Evolutionary conservation across 768 basidiomycete species (phyloP), one percentile per base, ranked within the genome.

Genomic region (Leccinum aurantiacum): DNA sequence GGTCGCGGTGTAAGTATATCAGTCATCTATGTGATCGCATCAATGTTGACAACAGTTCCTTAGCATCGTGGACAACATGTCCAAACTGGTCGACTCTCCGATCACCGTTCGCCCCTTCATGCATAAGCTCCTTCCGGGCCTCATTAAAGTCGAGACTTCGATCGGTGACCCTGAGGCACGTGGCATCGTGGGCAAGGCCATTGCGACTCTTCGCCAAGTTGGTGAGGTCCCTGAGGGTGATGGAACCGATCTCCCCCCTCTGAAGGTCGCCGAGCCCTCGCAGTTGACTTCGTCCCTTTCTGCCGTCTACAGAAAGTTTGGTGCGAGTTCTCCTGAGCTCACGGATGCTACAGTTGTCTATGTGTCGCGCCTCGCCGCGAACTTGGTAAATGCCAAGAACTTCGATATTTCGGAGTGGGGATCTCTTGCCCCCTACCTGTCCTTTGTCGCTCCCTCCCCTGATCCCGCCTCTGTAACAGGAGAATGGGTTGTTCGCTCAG

Each of bases 111-210:
- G 95, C 71, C 95, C 95, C 60, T 98, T 98, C 90, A 72, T 98
- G 67, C 95, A 94, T 70, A 95, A 91, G 77, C 89, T 98, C 35
- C 87, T 98, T 67, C 95, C 95, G 25, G 94, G 92, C 66, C 83
- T 98, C 58, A 85, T 98, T 82, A 98, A 98, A 87, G 89, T 96
- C 65, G 91, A 96, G 82, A 84, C 84, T 61, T 85, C 90, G 70
- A 93, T 98, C 60, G 95, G 93, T 79, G 97, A 99, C 78, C 97
- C 97, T 57, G 97, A 99, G 77, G 97, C 97, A 50, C 97, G 97
- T 77, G 82, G 87, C 60, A 90, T 98, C 65, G 87, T 95, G 67
- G 86, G 84, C 75, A 89, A 87, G 72, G 96, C 97, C 60, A 97
- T 99, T 74, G 85, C 84, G 46, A 99, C 97, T 66, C 91, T 99